Percentiles rank a stretch among this genome's conserved stretches.
Evolutionary conservation across 345 rosid genomes (phyloP).

Genomic region (Carallia pectinifolia): DNA sequence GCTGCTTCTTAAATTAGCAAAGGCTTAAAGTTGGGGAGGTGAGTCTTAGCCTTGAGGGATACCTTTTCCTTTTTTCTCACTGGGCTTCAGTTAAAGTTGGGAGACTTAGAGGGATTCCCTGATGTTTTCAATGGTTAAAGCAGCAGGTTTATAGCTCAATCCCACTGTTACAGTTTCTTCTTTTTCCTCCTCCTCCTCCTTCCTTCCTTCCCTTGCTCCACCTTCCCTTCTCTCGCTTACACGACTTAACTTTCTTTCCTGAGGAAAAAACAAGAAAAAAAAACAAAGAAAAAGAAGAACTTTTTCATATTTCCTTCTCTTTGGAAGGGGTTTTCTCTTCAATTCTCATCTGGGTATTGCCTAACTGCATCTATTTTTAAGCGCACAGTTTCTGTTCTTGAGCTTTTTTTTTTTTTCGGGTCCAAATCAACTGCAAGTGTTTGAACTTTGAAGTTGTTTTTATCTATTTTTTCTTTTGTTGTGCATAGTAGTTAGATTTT

Average conservation of each 20-base stretch:
- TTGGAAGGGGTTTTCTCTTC: too few species aligned
- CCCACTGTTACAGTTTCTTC: constrained; percentile 33
- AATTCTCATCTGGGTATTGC: constrained; percentile 21
- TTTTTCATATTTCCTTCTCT: too few species aligned
- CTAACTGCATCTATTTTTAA: too few species aligned
- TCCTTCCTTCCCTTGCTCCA: constrained; percentile 1
- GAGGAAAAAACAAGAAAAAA: too few species aligned
- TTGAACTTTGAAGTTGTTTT: background rate
- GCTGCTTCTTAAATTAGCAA: constrained; percentile 28
- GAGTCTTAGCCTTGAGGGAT: constrained; percentile 16
- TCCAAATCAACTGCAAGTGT: background rate
- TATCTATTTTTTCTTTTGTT: background rate
- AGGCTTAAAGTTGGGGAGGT: constrained; percentile 33
- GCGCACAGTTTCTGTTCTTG: too few species aligned
- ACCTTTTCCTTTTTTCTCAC: constrained; percentile 29
- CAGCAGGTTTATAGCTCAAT: constrained; percentile 39
- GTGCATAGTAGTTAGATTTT: constrained; percentile 7
- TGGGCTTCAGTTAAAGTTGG: constrained; percentile 62
- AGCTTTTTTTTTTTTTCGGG: background rate
- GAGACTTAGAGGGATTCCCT: constrained; percentile 39
- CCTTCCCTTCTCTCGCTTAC: constrained; percentile 10
- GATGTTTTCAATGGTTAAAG: constrained; percentile 50
- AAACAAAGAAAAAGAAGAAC: too few species aligned
- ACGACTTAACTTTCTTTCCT: background rate
- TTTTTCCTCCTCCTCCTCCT: constrained; percentile 12